Evolutionary conservation across 192 early-diverging fungal genomes (phyloP), one percentile per base, ranked within the genome.

Genomic region (Powellomyces hirtus): DNA sequence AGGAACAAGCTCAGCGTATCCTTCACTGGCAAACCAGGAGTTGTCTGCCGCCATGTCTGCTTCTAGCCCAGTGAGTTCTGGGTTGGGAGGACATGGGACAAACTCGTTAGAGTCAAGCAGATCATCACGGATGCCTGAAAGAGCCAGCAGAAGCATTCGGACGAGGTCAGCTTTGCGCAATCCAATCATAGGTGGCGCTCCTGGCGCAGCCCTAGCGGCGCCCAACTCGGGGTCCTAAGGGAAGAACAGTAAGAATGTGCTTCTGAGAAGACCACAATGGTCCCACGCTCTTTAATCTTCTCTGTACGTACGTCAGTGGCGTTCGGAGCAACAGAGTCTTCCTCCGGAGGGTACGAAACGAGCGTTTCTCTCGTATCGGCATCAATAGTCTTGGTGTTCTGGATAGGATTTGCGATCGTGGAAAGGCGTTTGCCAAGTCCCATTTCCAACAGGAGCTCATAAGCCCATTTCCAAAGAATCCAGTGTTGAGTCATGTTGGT

Each of bases 391-490:
- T 33, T 63, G 20, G 75, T 64, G 7, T 60, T 64, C 22, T 77
- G 34, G 59, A 84, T 70, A 6, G 79, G 78, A 20, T 38, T 58
- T 10, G 76, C 68, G 38, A 82, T 73, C 52, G 46, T 71, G 56
- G 58, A 40, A 11, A 84, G 61, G 1, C 72, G 60, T 11, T 70
- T 71, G 26, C 79, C 83, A 16, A 84, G 36, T 0, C 71, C 74
- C 59, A 84, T 45, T 51, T 80, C 78, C 36, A 79, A 30, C 10
- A 82, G 64, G 11, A 65, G 46, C 36, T 84, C 77, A 5, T 83
- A 49, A 20, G 75, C 83, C 71, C 77, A 77, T 20, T 76, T 60
- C 79, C 79, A 84, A 26, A 84, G 66, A 13, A 80, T 35, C 34
- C 71, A 64, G 65, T 79, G 78, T 13, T 38, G 45, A 11, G 61